Percentiles rank a stretch among this genome's conserved stretches.
phyloP scores from a whole-genome alignment of 768 basidiomycete species.

The Boletus rufocinnamomeus region DNA sequence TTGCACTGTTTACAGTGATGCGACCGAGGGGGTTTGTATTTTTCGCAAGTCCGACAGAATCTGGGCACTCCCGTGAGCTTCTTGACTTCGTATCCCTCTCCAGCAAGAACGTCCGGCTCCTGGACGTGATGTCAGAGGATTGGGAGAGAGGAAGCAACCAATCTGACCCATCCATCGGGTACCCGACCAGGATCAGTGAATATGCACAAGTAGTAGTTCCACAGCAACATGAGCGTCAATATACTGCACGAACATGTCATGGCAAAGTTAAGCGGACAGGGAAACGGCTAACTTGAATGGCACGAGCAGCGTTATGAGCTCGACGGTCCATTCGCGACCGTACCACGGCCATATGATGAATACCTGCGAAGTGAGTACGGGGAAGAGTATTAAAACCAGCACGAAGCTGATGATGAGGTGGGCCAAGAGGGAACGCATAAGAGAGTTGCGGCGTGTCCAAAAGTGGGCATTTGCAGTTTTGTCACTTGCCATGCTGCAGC shows the following conservation, averaged over 20 bases:
- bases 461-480: constrained; percentile 6
- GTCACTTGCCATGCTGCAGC: constrained; percentile 21
- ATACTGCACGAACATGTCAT: constrained; percentile 44
- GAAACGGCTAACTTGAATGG: constrained; percentile 84
- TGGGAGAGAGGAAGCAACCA: not conserved
- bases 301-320: constrained; percentile 71
- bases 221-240: constrained; percentile 74
- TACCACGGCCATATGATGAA: constrained; percentile 96
- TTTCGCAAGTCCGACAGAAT: constrained; percentile 83
- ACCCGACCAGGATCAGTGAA: constrained; percentile 83
- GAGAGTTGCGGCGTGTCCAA: constrained; percentile 12
- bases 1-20: constrained; percentile 94
- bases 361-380: constrained; percentile 85
- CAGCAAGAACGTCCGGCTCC: constrained; percentile 69
- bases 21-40: constrained; percentile 83
- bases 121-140: constrained; percentile 15
- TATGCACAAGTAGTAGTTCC: constrained; percentile 88
- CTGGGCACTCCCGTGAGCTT: constrained; percentile 80
- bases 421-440: constrained; percentile 53
- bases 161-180: constrained; percentile 73
- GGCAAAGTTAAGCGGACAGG: constrained; percentile 6
- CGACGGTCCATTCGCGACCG: constrained; percentile 67
- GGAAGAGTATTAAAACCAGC: constrained; percentile 77
- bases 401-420: constrained; percentile 68
- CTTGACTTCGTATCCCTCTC: constrained; percentile 88